Evolutionary conservation across 2,329 filamentous ascomycete genomes (phyloP).

Genomic region (Alternaria metachromatica): DNA sequence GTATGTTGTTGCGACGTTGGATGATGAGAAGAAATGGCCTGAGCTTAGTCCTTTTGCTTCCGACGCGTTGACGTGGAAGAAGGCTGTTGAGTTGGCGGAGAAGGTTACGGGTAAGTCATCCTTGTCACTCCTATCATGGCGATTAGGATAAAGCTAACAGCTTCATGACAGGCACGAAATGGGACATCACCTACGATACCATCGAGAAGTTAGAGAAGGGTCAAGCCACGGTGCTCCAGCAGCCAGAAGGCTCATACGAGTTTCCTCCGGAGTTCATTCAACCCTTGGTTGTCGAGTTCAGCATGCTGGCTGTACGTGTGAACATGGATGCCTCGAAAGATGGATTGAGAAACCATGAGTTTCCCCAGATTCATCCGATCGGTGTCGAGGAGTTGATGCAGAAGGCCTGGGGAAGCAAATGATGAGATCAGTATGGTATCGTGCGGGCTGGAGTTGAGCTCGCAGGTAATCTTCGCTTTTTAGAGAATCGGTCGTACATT

Average conservation of each 20-base stretch:
- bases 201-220: constrained; percentile 9
- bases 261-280: constrained; percentile 4
- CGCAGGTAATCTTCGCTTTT: no score
- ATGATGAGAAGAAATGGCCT: constrained; percentile 40
- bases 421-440: not conserved
- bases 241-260: constrained; percentile 9
- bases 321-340: constrained; percentile 10
- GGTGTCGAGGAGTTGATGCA: constrained; percentile 11
- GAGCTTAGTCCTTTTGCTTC: constrained; percentile 45
- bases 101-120: constrained; percentile 44
- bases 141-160: not conserved
- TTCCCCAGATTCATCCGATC: constrained; percentile 15
- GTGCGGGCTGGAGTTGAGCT: not conserved
- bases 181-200: constrained; percentile 16
- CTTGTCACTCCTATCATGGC: not conserved
- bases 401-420: constrained; percentile 15
- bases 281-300: constrained; percentile 7
- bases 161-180: constrained; percentile 9
- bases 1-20: constrained; percentile 19
- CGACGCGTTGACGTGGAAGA: constrained; percentile 54
- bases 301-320: constrained; percentile 11
- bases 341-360: constrained; percentile 13
- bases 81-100: constrained; percentile 55
- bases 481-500: not conserved
- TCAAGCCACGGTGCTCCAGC: constrained; percentile 14